Conservation (phyloP, 2,329 filamentous ascomycete species). For the Fusarium pseudograminearum region DNA sequence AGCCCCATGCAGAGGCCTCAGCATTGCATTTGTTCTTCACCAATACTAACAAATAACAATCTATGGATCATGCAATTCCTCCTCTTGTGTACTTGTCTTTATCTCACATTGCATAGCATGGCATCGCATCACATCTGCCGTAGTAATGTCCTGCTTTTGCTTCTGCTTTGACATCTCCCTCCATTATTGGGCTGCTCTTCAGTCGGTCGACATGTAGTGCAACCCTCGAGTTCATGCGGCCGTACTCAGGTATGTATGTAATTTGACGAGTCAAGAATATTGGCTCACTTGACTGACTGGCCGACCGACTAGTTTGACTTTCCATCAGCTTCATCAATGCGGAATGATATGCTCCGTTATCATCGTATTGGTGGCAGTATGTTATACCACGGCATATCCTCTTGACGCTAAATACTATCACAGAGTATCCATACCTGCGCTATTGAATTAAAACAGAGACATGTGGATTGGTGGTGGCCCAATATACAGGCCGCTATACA, state of each 20-base stretch:
- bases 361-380: slow-evolving; percentile 23
- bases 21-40: slow-evolving; percentile 4
- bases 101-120: slow-evolving; percentile 25
- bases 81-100: not conserved
- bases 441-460: slow-evolving; percentile 8
- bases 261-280: slow-evolving; percentile 11
- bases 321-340: slow-evolving; percentile 12
- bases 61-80: slow-evolving; percentile 41
- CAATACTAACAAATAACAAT: slow-evolving; percentile 31
- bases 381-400: slow-evolving; percentile 23
- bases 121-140: slow-evolving; percentile 29
- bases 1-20: slow-evolving; percentile 33
- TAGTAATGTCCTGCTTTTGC: slow-evolving; percentile 15
- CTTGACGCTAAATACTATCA: slow-evolving; percentile 4
- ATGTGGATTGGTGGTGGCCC: slow-evolving; percentile 29
- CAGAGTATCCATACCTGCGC: slow-evolving; percentile 4
- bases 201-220: slow-evolving; percentile 31
- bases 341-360: slow-evolving; percentile 30
- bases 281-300: slow-evolving; percentile 3
- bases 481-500: slow-evolving; percentile 6
- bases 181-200: slow-evolving; percentile 25
- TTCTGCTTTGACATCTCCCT: slow-evolving; percentile 11
- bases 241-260: slow-evolving; percentile 8
- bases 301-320: not conserved
- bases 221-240: slow-evolving; percentile 40